Evolutionary conservation across 176 grass and related monocot genomes (phyloP).

Genomic region (Phoenix roebelenii): DNA sequence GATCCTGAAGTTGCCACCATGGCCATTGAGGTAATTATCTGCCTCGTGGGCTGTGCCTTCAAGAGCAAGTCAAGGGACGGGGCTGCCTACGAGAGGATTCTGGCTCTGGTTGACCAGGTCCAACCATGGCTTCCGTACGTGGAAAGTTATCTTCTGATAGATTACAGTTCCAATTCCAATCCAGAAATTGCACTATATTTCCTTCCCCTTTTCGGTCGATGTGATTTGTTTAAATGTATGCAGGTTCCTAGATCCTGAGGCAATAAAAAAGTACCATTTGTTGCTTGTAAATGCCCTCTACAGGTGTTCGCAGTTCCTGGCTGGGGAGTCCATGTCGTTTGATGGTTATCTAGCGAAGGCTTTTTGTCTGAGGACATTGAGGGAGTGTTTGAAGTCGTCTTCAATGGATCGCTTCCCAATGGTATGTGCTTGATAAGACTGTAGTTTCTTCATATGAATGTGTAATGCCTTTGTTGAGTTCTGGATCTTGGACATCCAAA

Average conservation of each 20-base stretch:
- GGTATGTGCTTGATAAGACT: slow-evolving; percentile 13
- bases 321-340: slow-evolving; percentile 27
- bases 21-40: slow-evolving; percentile 38
- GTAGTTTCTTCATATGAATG: too few relatives aligned
- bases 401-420: slow-evolving; percentile 35
- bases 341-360: slow-evolving; percentile 18
- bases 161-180: too few relatives aligned
- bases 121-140: slow-evolving; percentile 66
- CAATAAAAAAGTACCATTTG: slow-evolving; percentile 28
- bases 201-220: neutral
- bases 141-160: neutral
- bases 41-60: slow-evolving; percentile 46
- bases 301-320: slow-evolving; percentile 49
- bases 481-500: slow-evolving; percentile 6
- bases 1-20: slow-evolving; percentile 50
- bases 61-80: slow-evolving; percentile 41
- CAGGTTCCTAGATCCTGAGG: slow-evolving; percentile 43
- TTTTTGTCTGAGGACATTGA: slow-evolving; percentile 34
- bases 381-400: slow-evolving; percentile 22
- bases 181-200: too few relatives aligned
- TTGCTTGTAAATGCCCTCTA: slow-evolving; percentile 46
- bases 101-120: slow-evolving; percentile 37
- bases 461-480: slow-evolving; percentile 7
- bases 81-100: slow-evolving; percentile 38
- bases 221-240: slow-evolving; percentile 10